A percentile compares a stretch with the other conserved stretches of the same genome.
Conservation (phyloP, 164 flowering plant genomes). For the Tinospora cordifolia region DNA sequence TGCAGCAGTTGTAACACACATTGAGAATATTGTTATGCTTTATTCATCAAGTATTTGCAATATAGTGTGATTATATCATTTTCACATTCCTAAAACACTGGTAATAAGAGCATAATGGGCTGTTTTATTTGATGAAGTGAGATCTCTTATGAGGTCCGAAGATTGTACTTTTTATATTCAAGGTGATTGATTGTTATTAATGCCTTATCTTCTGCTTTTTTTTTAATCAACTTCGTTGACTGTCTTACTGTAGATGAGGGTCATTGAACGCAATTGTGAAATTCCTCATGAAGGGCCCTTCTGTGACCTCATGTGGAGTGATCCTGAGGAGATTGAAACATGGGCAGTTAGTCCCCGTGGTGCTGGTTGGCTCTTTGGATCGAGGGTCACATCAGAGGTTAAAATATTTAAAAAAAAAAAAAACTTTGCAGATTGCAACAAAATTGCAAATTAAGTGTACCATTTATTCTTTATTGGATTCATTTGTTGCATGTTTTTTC, state of each 20-base stretch:
- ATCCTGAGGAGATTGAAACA: conserved; percentile 98
- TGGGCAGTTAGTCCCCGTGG: conserved; percentile 99
- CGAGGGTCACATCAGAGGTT: conserved; percentile 97
- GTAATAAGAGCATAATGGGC: no score
- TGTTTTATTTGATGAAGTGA: no score
- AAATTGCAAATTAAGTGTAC: conserved; percentile 2
- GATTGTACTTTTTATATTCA: neutral
- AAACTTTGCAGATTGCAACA: no score
- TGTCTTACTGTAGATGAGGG: conserved; percentile 58
- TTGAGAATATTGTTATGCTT: neutral
- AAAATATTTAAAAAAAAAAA: no score
- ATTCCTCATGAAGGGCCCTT: conserved; percentile 99
- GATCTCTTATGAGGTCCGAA: no score
- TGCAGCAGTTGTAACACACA: neutral
- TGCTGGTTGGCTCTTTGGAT: conserved; percentile 99
- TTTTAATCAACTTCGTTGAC: neutral
- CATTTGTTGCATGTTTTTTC: no score
- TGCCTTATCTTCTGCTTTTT: neutral
- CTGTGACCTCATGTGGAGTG: conserved; percentile 99
- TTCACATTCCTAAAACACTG: no score
- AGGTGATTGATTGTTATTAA: neutral
- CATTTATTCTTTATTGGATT: neutral
- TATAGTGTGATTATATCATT: neutral
- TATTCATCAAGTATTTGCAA: neutral
- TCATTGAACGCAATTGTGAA: conserved; percentile 90